These are phyloP conservation scores for Lantana camara DNA, from an alignment of 257 asterid species.

Conservation along the genomic window DNA sequence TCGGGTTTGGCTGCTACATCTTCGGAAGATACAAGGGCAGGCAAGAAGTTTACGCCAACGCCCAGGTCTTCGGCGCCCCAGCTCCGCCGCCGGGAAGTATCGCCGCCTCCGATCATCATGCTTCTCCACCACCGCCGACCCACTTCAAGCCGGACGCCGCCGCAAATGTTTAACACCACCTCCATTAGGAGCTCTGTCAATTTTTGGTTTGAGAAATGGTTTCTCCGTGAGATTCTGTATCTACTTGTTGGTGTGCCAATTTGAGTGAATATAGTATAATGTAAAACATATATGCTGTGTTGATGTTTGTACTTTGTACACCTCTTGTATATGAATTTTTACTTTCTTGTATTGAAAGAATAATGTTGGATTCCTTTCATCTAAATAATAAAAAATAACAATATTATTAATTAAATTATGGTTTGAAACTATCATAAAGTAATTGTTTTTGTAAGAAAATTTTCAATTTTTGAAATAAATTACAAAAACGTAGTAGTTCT, in stretches of 20 bases:
- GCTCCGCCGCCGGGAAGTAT: slow-evolving; percentile 65
- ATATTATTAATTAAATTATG: too few species aligned
- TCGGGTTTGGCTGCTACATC: slow-evolving; percentile 84
- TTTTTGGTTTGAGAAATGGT: not conserved
- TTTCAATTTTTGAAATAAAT: too few species aligned
- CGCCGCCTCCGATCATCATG: slow-evolving; percentile 20
- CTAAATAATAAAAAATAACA: too few species aligned
- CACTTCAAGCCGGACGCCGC: slow-evolving; percentile 45
- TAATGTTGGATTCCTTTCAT: slow-evolving; percentile 1
- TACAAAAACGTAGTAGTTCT: too few species aligned
- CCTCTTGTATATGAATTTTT: slow-evolving; percentile 13
- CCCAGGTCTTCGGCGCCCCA: slow-evolving; percentile 78
- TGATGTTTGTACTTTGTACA: not conserved
- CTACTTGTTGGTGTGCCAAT: not conserved
- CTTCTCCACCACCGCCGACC: slow-evolving; percentile 32
- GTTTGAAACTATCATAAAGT: too few species aligned
- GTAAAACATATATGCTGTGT: not conserved
- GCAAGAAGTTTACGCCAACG: slow-evolving; percentile 58
- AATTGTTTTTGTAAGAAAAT: too few species aligned
- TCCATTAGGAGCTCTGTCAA: not conserved
- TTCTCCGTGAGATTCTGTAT: not conserved
- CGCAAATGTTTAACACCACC: slow-evolving; percentile 39
- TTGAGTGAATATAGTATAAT: not conserved
- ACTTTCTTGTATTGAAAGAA: not conserved
- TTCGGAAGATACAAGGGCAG: slow-evolving; percentile 85